A percentile compares a stretch with the other conserved stretches of the same genome.
phyloP scores from a whole-genome alignment of 176 grass and related monocot species.

The Carex cristatella region DNA sequence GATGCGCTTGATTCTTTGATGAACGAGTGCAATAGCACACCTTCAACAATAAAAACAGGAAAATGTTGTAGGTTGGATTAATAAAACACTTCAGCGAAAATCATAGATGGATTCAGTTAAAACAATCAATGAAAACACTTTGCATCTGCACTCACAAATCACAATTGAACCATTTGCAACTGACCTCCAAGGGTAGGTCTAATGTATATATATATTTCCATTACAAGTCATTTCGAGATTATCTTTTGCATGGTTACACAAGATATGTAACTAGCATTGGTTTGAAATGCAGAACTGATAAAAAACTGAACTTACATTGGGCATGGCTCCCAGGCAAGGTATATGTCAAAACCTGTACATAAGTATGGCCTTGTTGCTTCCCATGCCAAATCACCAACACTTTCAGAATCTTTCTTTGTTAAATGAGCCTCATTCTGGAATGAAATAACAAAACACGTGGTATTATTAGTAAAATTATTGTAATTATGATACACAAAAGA shows the following conservation, averaged over 20 bases:
- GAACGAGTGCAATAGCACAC: slow-evolving; percentile 98
- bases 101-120: background rate
- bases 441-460: background rate
- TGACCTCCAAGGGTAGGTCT: background rate
- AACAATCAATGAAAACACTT: background rate
- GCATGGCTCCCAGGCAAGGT: slow-evolving; percentile 86
- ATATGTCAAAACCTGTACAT: slow-evolving; percentile 92
- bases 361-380: slow-evolving; percentile 64
- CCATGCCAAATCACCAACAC: slow-evolving; percentile 5
- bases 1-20: slow-evolving; percentile 77
- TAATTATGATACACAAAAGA: background rate
- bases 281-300: background rate
- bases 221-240: background rate
- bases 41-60: slow-evolving; percentile 26
- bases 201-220: background rate
- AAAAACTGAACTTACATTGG: slow-evolving; percentile 51
- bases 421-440: slow-evolving; percentile 28
- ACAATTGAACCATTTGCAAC: background rate
- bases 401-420: slow-evolving; percentile 14
- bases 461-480: slow-evolving; percentile 7
- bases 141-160: background rate
- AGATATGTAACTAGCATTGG: background rate
- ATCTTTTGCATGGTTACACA: background rate
- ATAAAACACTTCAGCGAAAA: background rate
- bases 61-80: background rate